Base-by-base conservation (phyloP, 2,329 filamentous ascomycete species). In the Calonectria naviculata region DNA sequence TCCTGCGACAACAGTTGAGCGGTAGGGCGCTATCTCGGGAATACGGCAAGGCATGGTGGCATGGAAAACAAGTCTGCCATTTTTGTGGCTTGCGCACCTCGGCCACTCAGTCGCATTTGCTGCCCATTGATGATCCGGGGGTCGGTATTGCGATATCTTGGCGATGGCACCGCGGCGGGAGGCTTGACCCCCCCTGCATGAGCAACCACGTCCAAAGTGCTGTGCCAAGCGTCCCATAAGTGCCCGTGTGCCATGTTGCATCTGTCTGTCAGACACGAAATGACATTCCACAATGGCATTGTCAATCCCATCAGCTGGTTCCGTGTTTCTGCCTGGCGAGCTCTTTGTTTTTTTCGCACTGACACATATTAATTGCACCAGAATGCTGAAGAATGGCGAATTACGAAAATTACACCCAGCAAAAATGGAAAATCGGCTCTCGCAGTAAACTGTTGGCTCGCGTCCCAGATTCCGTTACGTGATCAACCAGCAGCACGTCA, bases 81-180 rank as follows among this genome's bases (percentile, higher is more conserved):
- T 52, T 29, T 29, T 31, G 52, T 56, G 31, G 52, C 52, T 34
- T 56, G 52, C 52, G 24, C 52, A n/a, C 19, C 31, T 56, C 52
- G 29, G 31, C 21, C 52, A 36, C n/a, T 10, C 52, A 56, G n/a
- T 56, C n/a, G 21, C 44, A 28, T 28, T 5, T 6, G 46, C 46
- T 21, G 26, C 46, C 52, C 52, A 54, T 54, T n/a, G 49, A 54
- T 58, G n/a, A 58, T 24, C 52, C 31, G 21, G 49, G 52, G 52
- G 52, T 15, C 31, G 42, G 42, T 46, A 46, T 46, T 36, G 34
- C 31, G 19, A 34, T 58, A 58, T 58, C 52, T 58, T 58, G 52
- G 52, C 52, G 52, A 58, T 58, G 52, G 52, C 52, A 58, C 52
- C 31, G 52, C 52, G 42, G 52, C 52, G 52, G 52, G 52, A 38